Base-by-base conservation (phyloP, 371 early-diverging fungal species). In the Sporodiniella umbellata region DNA sequence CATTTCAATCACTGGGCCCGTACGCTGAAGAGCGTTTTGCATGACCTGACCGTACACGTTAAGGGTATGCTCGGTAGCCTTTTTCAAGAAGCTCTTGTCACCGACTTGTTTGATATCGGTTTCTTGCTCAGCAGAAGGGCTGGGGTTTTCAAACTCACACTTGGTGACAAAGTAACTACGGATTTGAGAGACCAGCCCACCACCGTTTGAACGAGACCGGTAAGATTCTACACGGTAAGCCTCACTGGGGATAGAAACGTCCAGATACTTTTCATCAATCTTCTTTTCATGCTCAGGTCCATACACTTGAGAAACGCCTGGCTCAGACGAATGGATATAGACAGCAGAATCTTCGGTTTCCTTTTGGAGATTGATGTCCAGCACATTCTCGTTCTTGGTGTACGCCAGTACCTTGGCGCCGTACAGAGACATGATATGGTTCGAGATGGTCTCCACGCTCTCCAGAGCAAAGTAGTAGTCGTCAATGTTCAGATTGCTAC, bases 401-500 rank as follows among this genome's bases (percentile, higher is more conserved):
- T 79, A 91, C 37, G 94, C 90, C 24, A 88, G 78, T 56, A 98
- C 89, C 81, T 95, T 92, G 33, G 96, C 91, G 51, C 91, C 96
- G 66, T 96, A 98, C 23, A 98, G 80, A 28, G 96, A 87, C 75
- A 93, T 86, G 71, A 98, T 93, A 77, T 97, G 98, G 64, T 91
- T 87, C 37, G 95, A 97, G 55, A 97, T 93, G 26, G 91, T 86
- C 46, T 92, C 92, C 37, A 93, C 87, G 17, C 80, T 76, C 75
- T 97, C 97, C 31, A 88, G 75, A 65, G 86, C 83, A 76, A 98
- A 98, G 84, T 98, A 98, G 83, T 88, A 86, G 80, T 97, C 97
- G 68, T 98, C 98, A 58, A 98, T 95, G 55, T 97, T 97, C 28
- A 98, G 86, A 68, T 95, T 91, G 24, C 92, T 92, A 68, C 11